Evolutionary conservation across 1,284 basidiomycete genomes (phyloP).

Genomic region (Puccinia triticina): DNA sequence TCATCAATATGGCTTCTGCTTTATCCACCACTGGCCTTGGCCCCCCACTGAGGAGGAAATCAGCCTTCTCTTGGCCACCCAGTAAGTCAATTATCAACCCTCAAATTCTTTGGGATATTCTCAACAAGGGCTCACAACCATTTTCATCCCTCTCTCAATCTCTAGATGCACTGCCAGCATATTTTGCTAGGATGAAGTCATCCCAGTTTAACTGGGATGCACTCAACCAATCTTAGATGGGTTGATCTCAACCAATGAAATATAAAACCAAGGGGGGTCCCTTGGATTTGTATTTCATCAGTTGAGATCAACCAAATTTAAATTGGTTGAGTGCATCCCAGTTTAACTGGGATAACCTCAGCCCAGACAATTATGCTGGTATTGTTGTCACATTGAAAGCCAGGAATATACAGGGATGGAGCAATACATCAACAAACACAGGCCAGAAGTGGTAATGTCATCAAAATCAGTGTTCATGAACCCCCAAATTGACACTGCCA

Average conservation of each 20-base stretch:
- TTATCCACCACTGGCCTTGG: constrained; percentile 85
- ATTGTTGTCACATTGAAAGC: constrained; percentile 67
- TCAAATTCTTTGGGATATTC: too few relatives aligned
- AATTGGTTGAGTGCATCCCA: too few relatives aligned
- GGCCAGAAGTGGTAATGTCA: constrained; percentile 92
- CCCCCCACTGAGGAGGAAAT: constrained; percentile 97
- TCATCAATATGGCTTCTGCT: constrained; percentile 62
- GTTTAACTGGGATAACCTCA: too few relatives aligned
- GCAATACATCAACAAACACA: constrained; percentile 95
- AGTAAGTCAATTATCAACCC: constrained; percentile 79
- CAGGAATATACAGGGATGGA: constrained; percentile 99
- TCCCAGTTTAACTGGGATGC: too few relatives aligned
- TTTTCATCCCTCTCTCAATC: neutral
- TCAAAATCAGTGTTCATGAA: constrained; percentile 69
- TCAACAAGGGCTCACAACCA: neutral
- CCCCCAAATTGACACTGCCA: constrained; percentile 62
- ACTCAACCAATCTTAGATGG: too few relatives aligned
- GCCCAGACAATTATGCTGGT: too few relatives aligned
- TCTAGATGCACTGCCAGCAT: too few relatives aligned
- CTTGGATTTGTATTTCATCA: too few relatives aligned
- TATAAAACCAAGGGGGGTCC: too few relatives aligned
- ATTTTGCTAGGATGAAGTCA: too few relatives aligned
- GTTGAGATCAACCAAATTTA: too few relatives aligned
- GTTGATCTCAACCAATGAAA: too few relatives aligned
- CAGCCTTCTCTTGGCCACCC: constrained; percentile 88